Conservation (phyloP, 1,284 basidiomycete species). For the Abortiporus biennis region DNA sequence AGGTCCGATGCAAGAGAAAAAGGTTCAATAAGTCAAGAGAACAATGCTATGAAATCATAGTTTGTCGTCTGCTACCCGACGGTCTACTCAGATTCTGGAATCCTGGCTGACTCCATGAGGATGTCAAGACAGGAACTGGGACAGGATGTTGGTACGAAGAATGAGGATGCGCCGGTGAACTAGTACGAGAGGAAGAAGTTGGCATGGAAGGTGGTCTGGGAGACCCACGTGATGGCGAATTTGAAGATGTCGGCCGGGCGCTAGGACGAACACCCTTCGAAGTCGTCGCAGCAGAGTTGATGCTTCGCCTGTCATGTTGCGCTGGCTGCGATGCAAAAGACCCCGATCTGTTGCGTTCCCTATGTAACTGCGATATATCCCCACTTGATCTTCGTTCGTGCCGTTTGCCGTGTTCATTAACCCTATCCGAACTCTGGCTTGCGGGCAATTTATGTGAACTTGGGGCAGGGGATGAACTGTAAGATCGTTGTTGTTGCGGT, state of each 20-base stretch:
- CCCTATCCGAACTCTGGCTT: conserved; percentile 16
- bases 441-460: conserved; percentile 12
- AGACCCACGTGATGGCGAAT: background rate
- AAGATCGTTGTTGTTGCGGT: conserved; percentile 18
- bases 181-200: too few species aligned
- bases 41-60: conserved; percentile 5
- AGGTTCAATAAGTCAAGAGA: too few species aligned
- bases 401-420: conserved; percentile 9
- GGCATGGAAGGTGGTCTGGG: background rate
- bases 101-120: conserved; percentile 6
- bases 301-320: background rate
- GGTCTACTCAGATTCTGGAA: conserved; percentile 8
- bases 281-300: too few species aligned
- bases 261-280: background rate
- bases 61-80: conserved; percentile 1
- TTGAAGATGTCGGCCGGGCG: background rate
- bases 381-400: conserved; percentile 5
- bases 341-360: background rate
- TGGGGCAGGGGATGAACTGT: conserved; percentile 24
- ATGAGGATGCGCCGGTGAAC: background rate
- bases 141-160: background rate
- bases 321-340: background rate
- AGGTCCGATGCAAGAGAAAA: too few species aligned
- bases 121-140: conserved; percentile 2
- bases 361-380: background rate